Conservation (phyloP, 2,329 filamentous ascomycete species). For the Sarocladium brachiariae region DNA sequence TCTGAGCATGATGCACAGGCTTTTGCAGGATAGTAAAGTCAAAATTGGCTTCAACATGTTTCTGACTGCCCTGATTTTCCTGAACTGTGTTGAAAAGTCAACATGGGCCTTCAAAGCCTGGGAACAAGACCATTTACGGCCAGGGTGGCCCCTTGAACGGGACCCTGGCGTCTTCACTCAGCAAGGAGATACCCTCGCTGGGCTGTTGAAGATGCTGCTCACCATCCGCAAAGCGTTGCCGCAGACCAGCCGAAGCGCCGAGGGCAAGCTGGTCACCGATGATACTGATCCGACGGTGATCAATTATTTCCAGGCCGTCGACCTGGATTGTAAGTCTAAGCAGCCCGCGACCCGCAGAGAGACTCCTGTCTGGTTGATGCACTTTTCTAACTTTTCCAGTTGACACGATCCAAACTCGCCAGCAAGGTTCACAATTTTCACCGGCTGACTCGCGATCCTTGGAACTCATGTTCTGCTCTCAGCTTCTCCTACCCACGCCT, state of each 20-base stretch:
- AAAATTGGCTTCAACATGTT: slow-evolving; percentile 56
- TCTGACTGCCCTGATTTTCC: slow-evolving; percentile 53
- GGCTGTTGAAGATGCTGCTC: slow-evolving; percentile 54
- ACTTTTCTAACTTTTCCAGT: too few species aligned
- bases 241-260: slow-evolving; percentile 35
- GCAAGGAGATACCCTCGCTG: slow-evolving; percentile 52
- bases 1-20: slow-evolving; percentile 53
- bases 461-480: slow-evolving; percentile 43
- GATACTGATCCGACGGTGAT: slow-evolving; percentile 39
- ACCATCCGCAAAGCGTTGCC: slow-evolving; percentile 54
- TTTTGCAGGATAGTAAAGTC: slow-evolving; percentile 53
- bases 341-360: too few species aligned
- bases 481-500: slow-evolving; percentile 34
- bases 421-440: slow-evolving; percentile 45
- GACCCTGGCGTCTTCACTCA: slow-evolving; percentile 50
- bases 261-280: slow-evolving; percentile 42
- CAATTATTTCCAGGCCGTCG: slow-evolving; percentile 48
- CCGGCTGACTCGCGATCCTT: slow-evolving; percentile 42
- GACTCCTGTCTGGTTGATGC: too few species aligned
- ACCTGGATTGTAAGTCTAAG: slow-evolving; percentile 54
- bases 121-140: slow-evolving; percentile 54
- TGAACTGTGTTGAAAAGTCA: slow-evolving; percentile 61
- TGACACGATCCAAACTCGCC: slow-evolving; percentile 33
- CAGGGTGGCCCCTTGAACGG: slow-evolving; percentile 54
- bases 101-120: slow-evolving; percentile 64